phyloP scores from a whole-genome alignment of 768 basidiomycete genomes.

The Strobilomyces dryophilus region DNA sequence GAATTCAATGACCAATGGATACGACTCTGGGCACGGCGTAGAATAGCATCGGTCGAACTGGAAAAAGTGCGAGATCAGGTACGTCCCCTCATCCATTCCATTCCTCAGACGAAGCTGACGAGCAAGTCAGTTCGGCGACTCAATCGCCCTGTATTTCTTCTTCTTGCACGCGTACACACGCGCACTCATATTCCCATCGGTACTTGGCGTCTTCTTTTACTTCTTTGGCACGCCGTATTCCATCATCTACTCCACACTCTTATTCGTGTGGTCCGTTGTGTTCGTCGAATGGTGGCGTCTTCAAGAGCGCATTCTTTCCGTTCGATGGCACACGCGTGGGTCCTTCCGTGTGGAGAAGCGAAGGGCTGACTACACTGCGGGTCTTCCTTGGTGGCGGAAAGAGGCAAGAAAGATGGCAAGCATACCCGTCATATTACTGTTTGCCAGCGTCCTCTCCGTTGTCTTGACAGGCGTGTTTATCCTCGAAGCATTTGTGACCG shows the following conservation, averaged over 20 bases:
- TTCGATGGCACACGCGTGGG: constrained; percentile 77
- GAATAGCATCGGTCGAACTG: constrained; percentile 61
- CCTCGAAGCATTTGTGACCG: constrained; percentile 86
- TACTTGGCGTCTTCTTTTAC: constrained; percentile 65
- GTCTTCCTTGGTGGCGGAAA: constrained; percentile 68
- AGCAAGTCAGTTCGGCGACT: constrained; percentile 62
- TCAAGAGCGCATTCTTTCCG: constrained; percentile 75
- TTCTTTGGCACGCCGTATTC: constrained; percentile 71
- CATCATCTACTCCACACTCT: constrained; percentile 65
- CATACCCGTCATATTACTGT: constrained; percentile 68
- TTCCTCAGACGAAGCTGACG: background rate
- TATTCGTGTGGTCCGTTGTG: constrained; percentile 79
- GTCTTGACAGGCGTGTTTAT: constrained; percentile 81
- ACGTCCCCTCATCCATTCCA: constrained; percentile 12
- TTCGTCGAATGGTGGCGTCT: constrained; percentile 95
- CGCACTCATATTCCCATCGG: constrained; percentile 72
- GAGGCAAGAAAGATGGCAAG: constrained; percentile 65
- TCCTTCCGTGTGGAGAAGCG: constrained; percentile 73
- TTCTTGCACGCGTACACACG: constrained; percentile 84
- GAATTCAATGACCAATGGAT: constrained; percentile 80
- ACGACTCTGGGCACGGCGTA: constrained; percentile 63
- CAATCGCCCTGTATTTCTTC: constrained; percentile 82
- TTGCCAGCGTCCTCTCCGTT: constrained; percentile 62
- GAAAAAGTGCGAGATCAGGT: constrained; percentile 71
- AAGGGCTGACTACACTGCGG: constrained; percentile 53